Evolutionary conservation across 495 filamentous ascomycete genomes (phyloP), one percentile per base, ranked within the genome.

Genomic region (Neurospora hispaniola): DNA sequence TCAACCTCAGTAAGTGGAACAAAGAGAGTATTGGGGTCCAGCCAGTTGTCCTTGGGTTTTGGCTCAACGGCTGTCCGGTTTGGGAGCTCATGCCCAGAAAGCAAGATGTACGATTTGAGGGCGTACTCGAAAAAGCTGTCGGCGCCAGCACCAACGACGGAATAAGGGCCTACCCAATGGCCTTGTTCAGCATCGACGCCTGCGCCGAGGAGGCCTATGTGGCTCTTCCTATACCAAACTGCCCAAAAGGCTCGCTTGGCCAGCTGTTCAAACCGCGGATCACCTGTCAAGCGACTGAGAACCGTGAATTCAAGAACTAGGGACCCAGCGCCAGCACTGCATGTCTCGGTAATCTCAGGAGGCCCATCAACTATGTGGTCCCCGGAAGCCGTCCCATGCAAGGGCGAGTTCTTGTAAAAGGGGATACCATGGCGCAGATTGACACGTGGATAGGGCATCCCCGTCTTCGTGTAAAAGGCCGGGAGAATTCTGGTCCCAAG

Each of bases 41-140:
- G 81, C 82, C 82, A 85, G 27, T 76, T 76, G 27, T 75, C 76
- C 0, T 80, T 75, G 18, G 75, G 78, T 31, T 68, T 68, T 7
- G 79, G 76, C 38, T 73, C 48, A 40, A 77, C 75, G n/a, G 76
- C 76, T 4, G 85, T 86, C 35, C 79, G 80, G 70, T 87, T 88
- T 2, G 86, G 87, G n/a, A 84, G 75, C 18, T 88, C 85, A 69
- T 86, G 84, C 6, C 92, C 90, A 3, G 95, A 97, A 20, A 98
- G 88, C 10, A 99, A 82, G 74, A 99, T 91, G 75, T 96, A 90
- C 3, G 94, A 92, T 79, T 99, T 99, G 78, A 97, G 87, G 2
- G 96, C 96, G 79, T 99, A 99, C 83, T 99, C 96, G 77, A 95
- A 98, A 82, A 98, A 99, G 82, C 94, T 97, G 80, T 98, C 96